Evolutionary conservation across 306 rosid species (phyloP).

Genomic region (Luffa aegyptiaca): DNA sequence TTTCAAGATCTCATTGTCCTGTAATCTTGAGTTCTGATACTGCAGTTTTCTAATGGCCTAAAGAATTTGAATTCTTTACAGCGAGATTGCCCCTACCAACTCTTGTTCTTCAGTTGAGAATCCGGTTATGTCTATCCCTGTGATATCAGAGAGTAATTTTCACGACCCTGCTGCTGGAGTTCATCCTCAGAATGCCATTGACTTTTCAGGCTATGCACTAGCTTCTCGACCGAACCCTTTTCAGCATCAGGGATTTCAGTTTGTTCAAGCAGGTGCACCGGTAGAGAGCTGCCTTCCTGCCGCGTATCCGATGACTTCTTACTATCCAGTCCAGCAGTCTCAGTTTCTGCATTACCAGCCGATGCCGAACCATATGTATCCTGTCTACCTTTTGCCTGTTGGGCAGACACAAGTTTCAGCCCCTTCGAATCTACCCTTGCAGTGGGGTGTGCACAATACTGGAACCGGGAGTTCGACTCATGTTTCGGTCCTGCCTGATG

Average conservation of each 20-base stretch:
- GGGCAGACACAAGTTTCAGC: slow-evolving; percentile 18
- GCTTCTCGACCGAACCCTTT: slow-evolving; percentile 20
- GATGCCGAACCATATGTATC: slow-evolving; percentile 23
- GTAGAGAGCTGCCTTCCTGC: slow-evolving; percentile 18
- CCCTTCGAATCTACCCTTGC: slow-evolving; percentile 20
- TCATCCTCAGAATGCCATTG: slow-evolving; percentile 8
- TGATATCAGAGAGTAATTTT: slow-evolving; percentile 13
- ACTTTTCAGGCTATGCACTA: slow-evolving; percentile 9
- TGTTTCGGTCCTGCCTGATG: slow-evolving; percentile 9
- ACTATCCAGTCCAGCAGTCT: slow-evolving; percentile 24
- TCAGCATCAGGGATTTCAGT: slow-evolving; percentile 27
- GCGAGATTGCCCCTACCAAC: neutral
- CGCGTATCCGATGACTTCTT: slow-evolving; percentile 18
- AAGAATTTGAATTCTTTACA: neutral
- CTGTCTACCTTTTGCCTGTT: slow-evolving; percentile 30
- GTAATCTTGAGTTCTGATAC: neutral
- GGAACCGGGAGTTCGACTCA: slow-evolving; percentile 13
- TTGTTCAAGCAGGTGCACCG: slow-evolving; percentile 23
- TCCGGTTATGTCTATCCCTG: slow-evolving; percentile 9
- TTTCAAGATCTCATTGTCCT: neutral
- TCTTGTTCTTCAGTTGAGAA: slow-evolving; percentile 19
- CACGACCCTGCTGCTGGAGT: slow-evolving; percentile 16
- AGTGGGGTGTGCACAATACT: slow-evolving; percentile 12
- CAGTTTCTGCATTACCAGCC: slow-evolving; percentile 21
- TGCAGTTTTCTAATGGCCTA: neutral